These are phyloP conservation scores for Melampsora larici-populina DNA, from an alignment of 1,284 basidiomycete species.

Conservation along the genomic window DNA sequence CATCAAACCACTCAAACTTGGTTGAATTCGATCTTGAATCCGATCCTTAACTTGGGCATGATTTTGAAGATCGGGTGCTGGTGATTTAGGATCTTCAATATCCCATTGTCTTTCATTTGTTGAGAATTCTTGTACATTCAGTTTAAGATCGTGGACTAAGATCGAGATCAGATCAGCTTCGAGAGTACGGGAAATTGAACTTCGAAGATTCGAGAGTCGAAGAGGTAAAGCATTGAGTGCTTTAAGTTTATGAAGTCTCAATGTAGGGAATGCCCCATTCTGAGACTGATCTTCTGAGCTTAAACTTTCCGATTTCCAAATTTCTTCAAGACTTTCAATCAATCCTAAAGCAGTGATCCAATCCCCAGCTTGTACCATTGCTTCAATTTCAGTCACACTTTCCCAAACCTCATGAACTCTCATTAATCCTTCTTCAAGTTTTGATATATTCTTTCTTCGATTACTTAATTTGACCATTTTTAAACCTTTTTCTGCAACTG, in stretches of 20 bases:
- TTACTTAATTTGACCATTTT: slow-evolving; percentile 67
- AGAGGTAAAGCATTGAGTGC: slow-evolving; percentile 7
- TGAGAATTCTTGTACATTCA: not conserved
- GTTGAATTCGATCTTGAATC: too few species aligned
- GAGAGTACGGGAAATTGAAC: slow-evolving; percentile 16
- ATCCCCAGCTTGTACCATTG: slow-evolving; percentile 72
- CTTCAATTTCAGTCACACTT: slow-evolving; percentile 70
- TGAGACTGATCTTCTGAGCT: not conserved
- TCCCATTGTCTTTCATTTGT: too few species aligned
- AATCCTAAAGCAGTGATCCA: slow-evolving; percentile 77
- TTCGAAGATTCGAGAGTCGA: slow-evolving; percentile 19
- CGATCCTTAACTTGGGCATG: slow-evolving; percentile 61
- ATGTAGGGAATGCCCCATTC: slow-evolving; percentile 11
- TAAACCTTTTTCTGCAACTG: slow-evolving; percentile 72
- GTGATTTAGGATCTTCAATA: too few species aligned
- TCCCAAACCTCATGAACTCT: slow-evolving; percentile 62
- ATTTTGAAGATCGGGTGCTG: slow-evolving; percentile 49
- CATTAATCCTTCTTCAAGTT: slow-evolving; percentile 60
- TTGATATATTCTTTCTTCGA: slow-evolving; percentile 63
- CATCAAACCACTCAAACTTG: slow-evolving; percentile 70
- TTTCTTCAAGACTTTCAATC: slow-evolving; percentile 67
- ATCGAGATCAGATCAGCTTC: slow-evolving; percentile 37
- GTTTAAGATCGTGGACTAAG: slow-evolving; percentile 30
- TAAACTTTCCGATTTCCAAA: slow-evolving; percentile 58
- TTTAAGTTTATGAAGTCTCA: not conserved